Percentiles rank a stretch among this genome's conserved stretches.
Evolutionary conservation across 2,329 filamentous ascomycete species (phyloP).

Genomic region (Macrophomina pseudophaseolina): DNA sequence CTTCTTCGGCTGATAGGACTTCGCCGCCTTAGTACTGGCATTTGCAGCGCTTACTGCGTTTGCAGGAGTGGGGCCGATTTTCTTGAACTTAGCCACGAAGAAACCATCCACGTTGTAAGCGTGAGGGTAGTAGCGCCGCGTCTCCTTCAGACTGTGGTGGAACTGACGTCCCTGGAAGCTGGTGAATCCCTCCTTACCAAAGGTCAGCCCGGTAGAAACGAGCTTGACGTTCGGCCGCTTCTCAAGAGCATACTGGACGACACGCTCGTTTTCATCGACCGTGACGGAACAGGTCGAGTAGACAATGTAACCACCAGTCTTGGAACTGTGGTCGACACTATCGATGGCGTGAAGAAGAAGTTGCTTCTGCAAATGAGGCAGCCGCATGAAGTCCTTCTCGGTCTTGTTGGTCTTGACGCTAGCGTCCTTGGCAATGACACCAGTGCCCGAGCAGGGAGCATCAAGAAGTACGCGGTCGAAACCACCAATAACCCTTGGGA

Average conservation of each 20-base stretch:
- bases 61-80: constrained; percentile 76
- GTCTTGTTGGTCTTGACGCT: constrained; percentile 99
- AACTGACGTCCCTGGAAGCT: constrained; percentile 92
- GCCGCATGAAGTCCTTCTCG: constrained; percentile 88
- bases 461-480: constrained; percentile 95
- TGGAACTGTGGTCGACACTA: constrained; percentile 87
- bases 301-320: constrained; percentile 92
- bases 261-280: constrained; percentile 90
- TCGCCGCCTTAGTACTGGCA: constrained; percentile 37
- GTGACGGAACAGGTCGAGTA: constrained; percentile 97
- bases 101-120: constrained; percentile 97
- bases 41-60: constrained; percentile 52
- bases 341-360: constrained; percentile 91
- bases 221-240: constrained; percentile 93
- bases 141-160: constrained; percentile 80
- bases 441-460: constrained; percentile 93
- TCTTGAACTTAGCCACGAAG: constrained; percentile 97
- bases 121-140: constrained; percentile 86
- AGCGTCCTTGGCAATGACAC: constrained; percentile 96
- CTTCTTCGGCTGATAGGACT: constrained; percentile 45
- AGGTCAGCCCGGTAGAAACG: constrained; percentile 86
- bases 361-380: constrained; percentile 95
- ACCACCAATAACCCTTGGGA: constrained; percentile 91
- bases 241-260: constrained; percentile 90
- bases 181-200: constrained; percentile 91